Evolutionary conservation across 306 rosid genomes (phyloP).

Genomic region (Arachis hypogaea): DNA sequence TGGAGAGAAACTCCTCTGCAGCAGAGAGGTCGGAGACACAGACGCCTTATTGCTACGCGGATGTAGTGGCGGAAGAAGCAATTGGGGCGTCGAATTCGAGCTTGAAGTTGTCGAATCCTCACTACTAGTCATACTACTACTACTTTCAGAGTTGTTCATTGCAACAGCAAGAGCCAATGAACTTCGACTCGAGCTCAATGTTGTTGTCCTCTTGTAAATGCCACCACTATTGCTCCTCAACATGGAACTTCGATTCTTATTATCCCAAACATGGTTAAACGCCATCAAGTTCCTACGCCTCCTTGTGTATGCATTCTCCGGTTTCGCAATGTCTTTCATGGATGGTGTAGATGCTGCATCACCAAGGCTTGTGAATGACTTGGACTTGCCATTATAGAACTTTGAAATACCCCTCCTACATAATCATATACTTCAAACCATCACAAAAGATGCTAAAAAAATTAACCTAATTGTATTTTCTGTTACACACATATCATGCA

Average conservation of each 20-base stretch:
- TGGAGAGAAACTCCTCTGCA: conserved; percentile 31
- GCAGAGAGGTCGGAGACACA: conserved; percentile 37
- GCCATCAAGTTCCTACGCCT: conserved; percentile 75
- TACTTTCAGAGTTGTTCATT: conserved; percentile 69
- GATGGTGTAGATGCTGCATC: conserved; percentile 58
- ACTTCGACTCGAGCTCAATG: conserved; percentile 70
- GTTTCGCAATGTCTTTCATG: conserved; percentile 67
- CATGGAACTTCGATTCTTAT: conserved; percentile 61
- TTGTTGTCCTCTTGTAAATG: conserved; percentile 71
- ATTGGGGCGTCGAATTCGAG: conserved; percentile 44
- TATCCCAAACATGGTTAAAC: conserved; percentile 60
- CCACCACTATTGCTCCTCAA: conserved; percentile 63
- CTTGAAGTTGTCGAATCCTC: conserved; percentile 60
- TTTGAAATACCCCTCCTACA: conserved; percentile 87
- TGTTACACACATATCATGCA: not conserved
- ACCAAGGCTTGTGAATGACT: conserved; percentile 70
- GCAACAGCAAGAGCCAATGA: conserved; percentile 79
- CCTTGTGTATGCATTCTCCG: conserved; percentile 78
- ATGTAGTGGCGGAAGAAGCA: conserved; percentile 56
- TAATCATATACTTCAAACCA: conserved; percentile 8
- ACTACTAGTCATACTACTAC: conserved; percentile 59
- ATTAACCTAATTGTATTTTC: not conserved
- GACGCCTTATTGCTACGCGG: conserved; percentile 40
- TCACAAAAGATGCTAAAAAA: not conserved
- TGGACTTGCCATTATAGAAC: conserved; percentile 78